Base-by-base conservation (phyloP, 2,329 filamentous ascomycete genomes). In the Zasmidium angulare region DNA sequence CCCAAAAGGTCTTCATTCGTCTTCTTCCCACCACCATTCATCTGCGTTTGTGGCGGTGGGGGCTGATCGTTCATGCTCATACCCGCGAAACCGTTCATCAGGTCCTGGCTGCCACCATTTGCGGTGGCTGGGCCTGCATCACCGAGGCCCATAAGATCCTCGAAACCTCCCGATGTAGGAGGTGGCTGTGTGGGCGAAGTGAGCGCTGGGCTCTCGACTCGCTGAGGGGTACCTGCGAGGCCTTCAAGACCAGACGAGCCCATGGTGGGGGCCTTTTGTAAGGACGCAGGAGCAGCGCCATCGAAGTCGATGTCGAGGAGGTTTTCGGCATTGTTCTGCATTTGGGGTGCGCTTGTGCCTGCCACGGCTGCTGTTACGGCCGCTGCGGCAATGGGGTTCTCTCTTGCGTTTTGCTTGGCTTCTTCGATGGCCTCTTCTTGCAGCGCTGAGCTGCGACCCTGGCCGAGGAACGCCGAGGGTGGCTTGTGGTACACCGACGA, bases 401-500 rank as follows among this genome's bases (percentile, higher is more conserved):
- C 95, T 63, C 87, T 89, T 0, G 91, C 90, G 69, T 97, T 91
- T 76, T 98, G 87, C 65, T 90, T 86, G 80, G 96, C 92, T 79
- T 99, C 95, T 75, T 96, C 93, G 72, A 99, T 96, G 61, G 95
- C 95, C 53, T 93, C 93, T 66, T 89, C 89, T 77, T 98, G 95
- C 71, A 99, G 91, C 51, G 95, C 93, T 40, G 93, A 95, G 68
- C 91, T 97, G 48, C 93, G 88, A 46, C 95, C 95, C 77, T 96
- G 92, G 67, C 95, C 95, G 59, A 99, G 89, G 76, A 99, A 99
- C n/a, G 93, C 92, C 82, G 96, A 91, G 48, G 95, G 93, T 9
- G 93, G 93, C 79, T 96, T 98, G 84, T 99, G 95, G 78, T 99
- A 99, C 21, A 99, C 95, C 1, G 93, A 98, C 7, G 95, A 92